These are phyloP conservation scores for Polyrhizophydium stewartii DNA, from an alignment of 371 early-diverging fungal species.

Conservation along the genomic window DNA sequence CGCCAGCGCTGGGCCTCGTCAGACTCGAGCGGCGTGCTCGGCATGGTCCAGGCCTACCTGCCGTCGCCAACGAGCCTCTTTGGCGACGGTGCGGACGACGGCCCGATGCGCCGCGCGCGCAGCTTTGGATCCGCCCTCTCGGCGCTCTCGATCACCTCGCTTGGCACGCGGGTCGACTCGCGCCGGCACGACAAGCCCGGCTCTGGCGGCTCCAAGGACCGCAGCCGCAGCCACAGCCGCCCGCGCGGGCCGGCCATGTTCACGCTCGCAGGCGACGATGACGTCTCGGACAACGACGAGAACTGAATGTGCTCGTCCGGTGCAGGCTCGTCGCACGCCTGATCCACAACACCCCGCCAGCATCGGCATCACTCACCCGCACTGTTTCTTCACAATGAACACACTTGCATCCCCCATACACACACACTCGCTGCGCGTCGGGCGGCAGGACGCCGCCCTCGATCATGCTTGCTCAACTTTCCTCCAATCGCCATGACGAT, in stretches of 20 bases:
- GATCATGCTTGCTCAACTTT: too few species aligned
- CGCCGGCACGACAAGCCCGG: background rate
- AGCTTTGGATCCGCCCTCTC: conserved; percentile 1
- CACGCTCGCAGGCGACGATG: background rate
- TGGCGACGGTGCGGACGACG: background rate
- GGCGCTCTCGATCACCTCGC: background rate
- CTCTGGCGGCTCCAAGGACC: background rate
- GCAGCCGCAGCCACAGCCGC: background rate
- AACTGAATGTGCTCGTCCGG: too few species aligned
- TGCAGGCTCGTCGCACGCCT: too few species aligned
- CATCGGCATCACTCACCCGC: too few species aligned
- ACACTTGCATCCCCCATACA: too few species aligned
- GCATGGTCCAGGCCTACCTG: background rate
- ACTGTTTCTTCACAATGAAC: too few species aligned
- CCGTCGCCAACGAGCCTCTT: background rate
- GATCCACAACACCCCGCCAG: too few species aligned
- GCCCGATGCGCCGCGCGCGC: background rate
- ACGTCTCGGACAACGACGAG: background rate
- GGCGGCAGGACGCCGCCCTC: too few species aligned
- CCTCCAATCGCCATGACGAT: too few species aligned
- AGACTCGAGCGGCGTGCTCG: background rate
- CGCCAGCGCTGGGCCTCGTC: background rate
- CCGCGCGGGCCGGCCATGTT: background rate
- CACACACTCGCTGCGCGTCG: too few species aligned
- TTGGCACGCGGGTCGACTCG: background rate